phyloP scores from a whole-genome alignment of 306 rosid species.

The Vachellia pachyceras region DNA sequence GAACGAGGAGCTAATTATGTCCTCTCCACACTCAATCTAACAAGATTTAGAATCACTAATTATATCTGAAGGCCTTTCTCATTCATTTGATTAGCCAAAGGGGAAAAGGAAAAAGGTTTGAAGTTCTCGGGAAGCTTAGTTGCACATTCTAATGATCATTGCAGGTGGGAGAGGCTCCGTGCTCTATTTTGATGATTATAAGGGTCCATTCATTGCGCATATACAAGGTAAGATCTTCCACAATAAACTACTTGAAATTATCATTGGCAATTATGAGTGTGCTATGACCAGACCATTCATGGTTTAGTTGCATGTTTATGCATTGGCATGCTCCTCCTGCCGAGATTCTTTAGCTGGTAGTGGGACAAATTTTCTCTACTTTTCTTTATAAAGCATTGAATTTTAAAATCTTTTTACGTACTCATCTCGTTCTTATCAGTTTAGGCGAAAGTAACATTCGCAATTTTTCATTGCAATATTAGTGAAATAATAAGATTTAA shows the following conservation, averaged over 20 bases:
- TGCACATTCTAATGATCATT: constrained; percentile 42
- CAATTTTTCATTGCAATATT: not conserved
- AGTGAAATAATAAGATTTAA: not conserved
- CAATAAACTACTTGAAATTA: constrained; percentile 17
- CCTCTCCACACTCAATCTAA: constrained; percentile 36
- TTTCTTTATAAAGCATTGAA: not conserved
- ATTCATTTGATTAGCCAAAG: constrained; percentile 21
- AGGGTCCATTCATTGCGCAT: constrained; percentile 18
- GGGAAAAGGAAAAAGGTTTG: not conserved
- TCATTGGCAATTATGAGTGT: constrained; percentile 18
- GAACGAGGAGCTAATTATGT: constrained; percentile 38
- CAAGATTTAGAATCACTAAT: constrained; percentile 19
- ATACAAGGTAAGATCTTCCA: not conserved
- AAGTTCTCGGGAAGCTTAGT: not conserved
- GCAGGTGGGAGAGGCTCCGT: constrained; percentile 32
- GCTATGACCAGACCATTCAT: constrained; percentile 17
- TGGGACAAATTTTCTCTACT: not conserved
- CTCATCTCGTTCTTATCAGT: not conserved
- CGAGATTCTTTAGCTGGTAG: not conserved
- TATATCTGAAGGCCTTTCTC: constrained; percentile 4
- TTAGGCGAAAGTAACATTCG: not conserved
- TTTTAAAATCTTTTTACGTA: not conserved
- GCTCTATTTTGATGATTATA: constrained; percentile 28
- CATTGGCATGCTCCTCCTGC: constrained; percentile 1
- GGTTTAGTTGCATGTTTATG: constrained; percentile 19